Evolutionary conservation across 2,329 filamentous ascomycete species (phyloP).

Genomic region (Xylaria sp.): DNA sequence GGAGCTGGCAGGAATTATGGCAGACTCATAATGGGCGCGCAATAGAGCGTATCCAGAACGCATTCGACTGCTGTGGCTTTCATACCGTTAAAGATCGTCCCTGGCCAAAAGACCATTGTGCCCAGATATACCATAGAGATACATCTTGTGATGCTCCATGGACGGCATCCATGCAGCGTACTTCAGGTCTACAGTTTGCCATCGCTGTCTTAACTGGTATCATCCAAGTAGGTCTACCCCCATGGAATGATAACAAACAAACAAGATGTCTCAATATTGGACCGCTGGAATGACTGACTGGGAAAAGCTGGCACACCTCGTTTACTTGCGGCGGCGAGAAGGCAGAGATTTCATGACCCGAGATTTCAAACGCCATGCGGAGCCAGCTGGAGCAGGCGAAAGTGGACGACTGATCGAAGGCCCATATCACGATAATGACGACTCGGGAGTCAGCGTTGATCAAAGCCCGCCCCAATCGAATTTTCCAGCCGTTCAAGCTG

Average conservation of each 20-base stretch:
- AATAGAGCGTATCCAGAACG: conserved; percentile 72
- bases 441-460: conserved; percentile 20
- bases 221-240: conserved; percentile 62
- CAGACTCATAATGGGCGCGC: conserved; percentile 58
- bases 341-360: conserved; percentile 6
- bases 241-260: conserved; percentile 18
- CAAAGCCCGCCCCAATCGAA: conserved; percentile 10
- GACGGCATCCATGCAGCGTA: conserved; percentile 64
- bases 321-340: conserved; percentile 39
- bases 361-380: conserved; percentile 32
- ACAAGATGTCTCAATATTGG: not conserved
- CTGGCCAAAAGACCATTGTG: conserved; percentile 70
- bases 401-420: conserved; percentile 40
- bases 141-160: conserved; percentile 65
- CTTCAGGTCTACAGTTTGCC: conserved; percentile 65
- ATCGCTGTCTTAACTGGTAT: conserved; percentile 65
- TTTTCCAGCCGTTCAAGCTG: conserved; percentile 30
- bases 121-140: conserved; percentile 58
- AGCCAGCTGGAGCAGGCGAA: conserved; percentile 24
- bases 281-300: conserved; percentile 39
- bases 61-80: conserved; percentile 74
- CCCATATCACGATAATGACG: conserved; percentile 35
- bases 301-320: conserved; percentile 45
- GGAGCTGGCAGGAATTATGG: conserved; percentile 67
- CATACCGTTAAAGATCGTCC: conserved; percentile 66